Base-by-base conservation (phyloP, 2,329 filamentous ascomycete genomes). In the Aspergillus fijiensis region DNA sequence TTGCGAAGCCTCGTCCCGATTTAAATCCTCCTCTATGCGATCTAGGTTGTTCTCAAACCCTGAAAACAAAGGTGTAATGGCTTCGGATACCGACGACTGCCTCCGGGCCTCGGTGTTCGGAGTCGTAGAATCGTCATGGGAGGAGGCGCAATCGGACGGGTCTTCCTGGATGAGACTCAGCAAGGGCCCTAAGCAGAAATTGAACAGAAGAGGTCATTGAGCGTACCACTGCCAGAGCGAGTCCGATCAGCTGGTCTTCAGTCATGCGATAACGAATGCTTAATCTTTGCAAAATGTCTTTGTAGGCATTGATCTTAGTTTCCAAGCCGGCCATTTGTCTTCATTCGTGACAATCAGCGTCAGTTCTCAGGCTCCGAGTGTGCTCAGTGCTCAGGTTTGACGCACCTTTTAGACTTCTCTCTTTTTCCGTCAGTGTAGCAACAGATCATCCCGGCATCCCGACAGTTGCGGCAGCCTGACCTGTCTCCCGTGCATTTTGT, bases 401-500 rank as follows among this genome's bases (percentile, higher is more conserved):
- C 68, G 65, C 54, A 79, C 78, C 77, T 77, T 61, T 77, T 80
- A 6, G 74, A 78, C 56, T 77, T 74, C 60, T 80, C 79, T 65
- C 77, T 68, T 66, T 80, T 81, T 5, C 77, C 77, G 67, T 79
- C 77, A 14, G 76, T 79, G 65, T 80, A 80, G 58, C 72, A 76
- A 62, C 79, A 81, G 39, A 73, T 69, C 25, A 78, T 74, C n/a
- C 74, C 75, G 51, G 75, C 74, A 54, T 80, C 77, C 49, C 73
- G 69, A 59, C 79, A 81, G 57, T 80, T 79, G 49, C 74, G 69
- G 49, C 79, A 81, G 4, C 74, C 72, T 31, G 77, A 77, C 56
- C 76, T 74, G 57, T 80, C 78, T 19, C 79, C 79, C 27, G 76
- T 77, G 60, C 79, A 80, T 65, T 79, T 80, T 39, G 76, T 80